Base-by-base conservation (phyloP, 805 yeast species). In the Tetrapisispora fleetii region DNA sequence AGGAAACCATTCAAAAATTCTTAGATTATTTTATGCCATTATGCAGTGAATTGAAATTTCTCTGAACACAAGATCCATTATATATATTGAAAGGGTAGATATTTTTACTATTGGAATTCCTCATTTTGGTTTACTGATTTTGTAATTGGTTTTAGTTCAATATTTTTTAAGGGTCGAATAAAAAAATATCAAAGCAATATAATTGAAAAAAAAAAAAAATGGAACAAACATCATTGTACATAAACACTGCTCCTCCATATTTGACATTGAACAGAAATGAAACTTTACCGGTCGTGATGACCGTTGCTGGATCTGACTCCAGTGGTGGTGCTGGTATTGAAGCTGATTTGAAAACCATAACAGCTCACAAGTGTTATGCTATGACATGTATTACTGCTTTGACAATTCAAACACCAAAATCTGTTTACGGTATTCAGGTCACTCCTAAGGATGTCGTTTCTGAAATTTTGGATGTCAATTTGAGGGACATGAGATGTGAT, bases 321-420 rank as follows among this genome's bases (percentile, higher is more conserved):
- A 82, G 91, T 11, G 96, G 95, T 2, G 95, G 95, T 3, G 95
- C 96, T 2, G 96, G 96, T 2, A 80, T 87, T 45, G 95, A 87
- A 63, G 95, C 95, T 0, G 96, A 87, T 61, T 61, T 87, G 37
- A 88, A 88, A 66, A 80, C 95, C 0, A 76, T 87, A 48, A 72
- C 84, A 3, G 84, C 85, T 1, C 85, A 83, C 57, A 77, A 78
- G 16, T 87, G 87, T 45, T 85, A 81, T 58, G 95, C 85, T 0
- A 66, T 82, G 63, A 83, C 90, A 0, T 83, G 89, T 57, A 79
- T 85, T 41, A 77, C 89, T 9, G 90, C 89, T 2, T 65, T 88
- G 50, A 87, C 95, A 0, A 84, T 89, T 7, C 95, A 88, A 58
- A 85, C 88, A 58, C 73, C 77, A 1, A 59, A 52, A 0, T 67